Conservation (phyloP, 225 moss, liverwort and hornwort genomes). For the Lunularia cruciata region DNA sequence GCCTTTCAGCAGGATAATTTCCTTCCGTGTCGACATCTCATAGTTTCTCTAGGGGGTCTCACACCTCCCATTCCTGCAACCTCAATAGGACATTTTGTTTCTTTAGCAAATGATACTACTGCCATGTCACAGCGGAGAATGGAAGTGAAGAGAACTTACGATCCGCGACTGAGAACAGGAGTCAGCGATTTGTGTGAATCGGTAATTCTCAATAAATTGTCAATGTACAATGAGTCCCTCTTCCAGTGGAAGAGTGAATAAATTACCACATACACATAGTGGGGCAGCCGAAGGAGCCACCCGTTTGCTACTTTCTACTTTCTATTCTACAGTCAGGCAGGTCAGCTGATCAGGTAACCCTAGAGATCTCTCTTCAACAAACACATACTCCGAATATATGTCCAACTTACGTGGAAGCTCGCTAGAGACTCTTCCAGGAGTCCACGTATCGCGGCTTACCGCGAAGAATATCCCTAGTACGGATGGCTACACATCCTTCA, state of each 20-base stretch:
- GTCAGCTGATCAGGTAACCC: slow-evolving; percentile 19
- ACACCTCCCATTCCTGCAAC: too few species aligned
- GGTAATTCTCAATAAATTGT: not conserved
- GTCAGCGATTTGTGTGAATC: too few species aligned
- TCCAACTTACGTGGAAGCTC: not conserved
- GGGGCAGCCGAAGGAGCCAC: slow-evolving; percentile 6
- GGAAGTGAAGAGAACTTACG: too few species aligned
- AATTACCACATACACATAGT: slow-evolving; percentile 6
- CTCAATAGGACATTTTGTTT: too few species aligned
- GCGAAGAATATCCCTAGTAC: not conserved
- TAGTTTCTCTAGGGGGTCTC: too few species aligned
- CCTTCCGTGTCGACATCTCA: too few species aligned
- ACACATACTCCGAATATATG: not conserved
- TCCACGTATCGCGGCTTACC: not conserved
- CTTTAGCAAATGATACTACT: too few species aligned
- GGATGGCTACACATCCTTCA: not conserved
- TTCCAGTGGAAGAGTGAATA: not conserved
- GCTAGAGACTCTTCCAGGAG: slow-evolving; percentile 11
- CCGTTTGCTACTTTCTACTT: slow-evolving; percentile 1
- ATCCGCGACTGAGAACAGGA: too few species aligned
- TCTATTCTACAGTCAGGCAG: slow-evolving; percentile 28
- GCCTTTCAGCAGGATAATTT: too few species aligned
- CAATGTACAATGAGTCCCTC: slow-evolving; percentile 25
- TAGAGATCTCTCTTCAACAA: not conserved
- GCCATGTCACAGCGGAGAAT: too few species aligned